phyloP scores from a whole-genome alignment of 2,329 filamentous ascomycete genomes.

The Rutstroemia sp. region DNA sequence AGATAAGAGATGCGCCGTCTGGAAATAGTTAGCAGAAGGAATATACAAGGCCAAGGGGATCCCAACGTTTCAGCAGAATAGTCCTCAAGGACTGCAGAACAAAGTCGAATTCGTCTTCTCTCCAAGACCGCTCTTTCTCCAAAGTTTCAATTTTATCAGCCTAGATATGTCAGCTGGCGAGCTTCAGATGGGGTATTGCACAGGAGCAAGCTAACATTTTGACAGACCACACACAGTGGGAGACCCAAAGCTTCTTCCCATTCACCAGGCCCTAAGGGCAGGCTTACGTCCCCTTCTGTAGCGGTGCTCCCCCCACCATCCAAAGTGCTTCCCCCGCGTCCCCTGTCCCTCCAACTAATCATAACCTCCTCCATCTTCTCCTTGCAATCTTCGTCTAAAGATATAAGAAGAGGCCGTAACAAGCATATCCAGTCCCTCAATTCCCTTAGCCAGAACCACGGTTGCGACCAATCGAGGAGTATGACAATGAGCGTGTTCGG shows the following conservation, averaged over 20 bases:
- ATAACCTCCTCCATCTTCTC: conserved; percentile 83
- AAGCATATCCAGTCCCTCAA: conserved; percentile 85
- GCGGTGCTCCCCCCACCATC: conserved; percentile 50
- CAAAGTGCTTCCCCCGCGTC: conserved; percentile 55
- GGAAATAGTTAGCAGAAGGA: conserved; percentile 11
- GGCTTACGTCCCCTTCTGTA: conserved; percentile 59
- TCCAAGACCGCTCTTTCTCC: conserved; percentile 87
- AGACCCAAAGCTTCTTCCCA: conserved; percentile 88
- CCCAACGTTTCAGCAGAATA: conserved; percentile 73
- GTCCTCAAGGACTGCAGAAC: conserved; percentile 90
- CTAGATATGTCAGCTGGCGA: conserved; percentile 12
- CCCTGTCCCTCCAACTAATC: conserved; percentile 68
- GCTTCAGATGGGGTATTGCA: neutral
- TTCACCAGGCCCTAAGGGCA: conserved; percentile 80
- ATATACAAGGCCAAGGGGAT: neutral
- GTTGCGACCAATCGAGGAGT: conserved; percentile 91
- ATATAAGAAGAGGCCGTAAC: conserved; percentile 67
- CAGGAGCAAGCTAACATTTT: conserved; percentile 57
- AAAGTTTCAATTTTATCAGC: conserved; percentile 57
- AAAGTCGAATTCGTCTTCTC: conserved; percentile 93
- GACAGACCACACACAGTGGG: conserved; percentile 88
- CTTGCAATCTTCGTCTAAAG: conserved; percentile 68
- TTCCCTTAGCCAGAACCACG: conserved; percentile 86
- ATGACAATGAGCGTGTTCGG: conserved; percentile 83
- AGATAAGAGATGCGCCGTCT: conserved; percentile 82